Percentiles rank a stretch among this genome's conserved stretches.
Conservation (phyloP, 441 rosid genomes). For the Gossypium trilobum region DNA sequence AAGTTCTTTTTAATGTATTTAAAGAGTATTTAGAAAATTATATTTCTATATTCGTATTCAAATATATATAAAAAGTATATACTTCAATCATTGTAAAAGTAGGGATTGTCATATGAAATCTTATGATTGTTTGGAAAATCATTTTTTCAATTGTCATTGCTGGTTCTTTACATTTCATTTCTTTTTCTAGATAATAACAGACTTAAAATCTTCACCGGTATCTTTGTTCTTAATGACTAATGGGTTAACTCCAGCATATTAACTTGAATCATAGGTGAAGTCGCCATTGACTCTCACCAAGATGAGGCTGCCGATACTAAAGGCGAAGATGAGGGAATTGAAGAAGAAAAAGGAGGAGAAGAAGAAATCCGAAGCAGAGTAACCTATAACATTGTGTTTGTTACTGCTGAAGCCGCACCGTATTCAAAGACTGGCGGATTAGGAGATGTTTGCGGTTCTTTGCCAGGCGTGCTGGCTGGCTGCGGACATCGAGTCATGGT, state of each 20-base stretch:
- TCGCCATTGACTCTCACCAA: conserved; percentile 15
- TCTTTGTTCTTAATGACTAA: neutral
- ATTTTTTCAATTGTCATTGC: too few species aligned
- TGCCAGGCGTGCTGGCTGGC: conserved; percentile 66
- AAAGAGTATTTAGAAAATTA: too few species aligned
- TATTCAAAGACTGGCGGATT: conserved; percentile 94
- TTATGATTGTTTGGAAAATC: too few species aligned
- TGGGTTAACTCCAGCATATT: conserved; percentile 1
- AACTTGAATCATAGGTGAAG: conserved; percentile 28
- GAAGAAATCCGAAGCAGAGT: conserved; percentile 25
- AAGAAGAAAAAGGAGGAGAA: conserved; percentile 25
- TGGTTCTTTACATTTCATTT: too few species aligned
- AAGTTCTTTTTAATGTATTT: too few species aligned
- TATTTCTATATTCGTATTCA: too few species aligned
- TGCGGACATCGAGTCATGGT: conserved; percentile 97
- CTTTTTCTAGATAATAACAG: too few species aligned
- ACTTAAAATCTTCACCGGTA: neutral
- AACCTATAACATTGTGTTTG: conserved; percentile 51
- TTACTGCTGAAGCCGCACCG: conserved; percentile 87
- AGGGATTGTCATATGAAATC: too few species aligned
- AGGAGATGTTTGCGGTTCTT: conserved; percentile 92
- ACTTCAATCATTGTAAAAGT: too few species aligned
- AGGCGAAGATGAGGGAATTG: conserved; percentile 18
- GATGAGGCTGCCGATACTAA: conserved; percentile 15
- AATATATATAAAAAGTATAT: too few species aligned